Evolutionary conservation across 2,329 filamentous ascomycete genomes (phyloP).

Genomic region (Diplodia scrobiculata): DNA sequence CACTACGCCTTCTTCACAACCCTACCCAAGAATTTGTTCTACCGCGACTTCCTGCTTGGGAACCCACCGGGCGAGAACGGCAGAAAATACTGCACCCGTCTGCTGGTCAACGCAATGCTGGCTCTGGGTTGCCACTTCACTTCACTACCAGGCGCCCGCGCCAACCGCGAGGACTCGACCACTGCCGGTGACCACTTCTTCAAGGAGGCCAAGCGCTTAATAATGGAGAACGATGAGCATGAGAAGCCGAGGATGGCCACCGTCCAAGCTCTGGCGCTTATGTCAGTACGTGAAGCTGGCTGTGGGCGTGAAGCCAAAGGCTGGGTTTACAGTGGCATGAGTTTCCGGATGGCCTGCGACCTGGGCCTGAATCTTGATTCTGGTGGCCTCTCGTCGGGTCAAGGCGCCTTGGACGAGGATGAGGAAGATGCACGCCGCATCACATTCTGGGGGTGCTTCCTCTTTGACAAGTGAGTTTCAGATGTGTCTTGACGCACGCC

Average conservation of each 20-base stretch:
- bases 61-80: conserved; percentile 56
- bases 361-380: conserved; percentile 87
- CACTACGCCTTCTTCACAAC: conserved; percentile 97
- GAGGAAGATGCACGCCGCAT: conserved; percentile 87
- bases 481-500: not conserved
- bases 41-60: conserved; percentile 77
- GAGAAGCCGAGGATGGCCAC: conserved; percentile 85
- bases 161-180: conserved; percentile 69
- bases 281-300: conserved; percentile 95
- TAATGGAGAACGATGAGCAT: conserved; percentile 89
- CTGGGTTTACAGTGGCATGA: conserved; percentile 98
- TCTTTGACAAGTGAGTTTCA: conserved; percentile 79
- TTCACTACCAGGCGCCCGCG: conserved; percentile 70
- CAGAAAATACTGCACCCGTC: conserved; percentile 73
- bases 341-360: conserved; percentile 95
- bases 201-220: conserved; percentile 83
- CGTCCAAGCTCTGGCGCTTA: conserved; percentile 88
- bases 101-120: conserved; percentile 92
- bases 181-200: conserved; percentile 97
- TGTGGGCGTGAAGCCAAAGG: conserved; percentile 93
- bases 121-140: conserved; percentile 94
- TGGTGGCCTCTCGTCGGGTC: conserved; percentile 60
- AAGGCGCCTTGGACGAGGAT: conserved; percentile 67
- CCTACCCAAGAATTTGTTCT: conserved; percentile 82
- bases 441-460: conserved; percentile 96